phyloP scores from a whole-genome alignment of 1,284 basidiomycete species.

The Trametes versicolor region DNA sequence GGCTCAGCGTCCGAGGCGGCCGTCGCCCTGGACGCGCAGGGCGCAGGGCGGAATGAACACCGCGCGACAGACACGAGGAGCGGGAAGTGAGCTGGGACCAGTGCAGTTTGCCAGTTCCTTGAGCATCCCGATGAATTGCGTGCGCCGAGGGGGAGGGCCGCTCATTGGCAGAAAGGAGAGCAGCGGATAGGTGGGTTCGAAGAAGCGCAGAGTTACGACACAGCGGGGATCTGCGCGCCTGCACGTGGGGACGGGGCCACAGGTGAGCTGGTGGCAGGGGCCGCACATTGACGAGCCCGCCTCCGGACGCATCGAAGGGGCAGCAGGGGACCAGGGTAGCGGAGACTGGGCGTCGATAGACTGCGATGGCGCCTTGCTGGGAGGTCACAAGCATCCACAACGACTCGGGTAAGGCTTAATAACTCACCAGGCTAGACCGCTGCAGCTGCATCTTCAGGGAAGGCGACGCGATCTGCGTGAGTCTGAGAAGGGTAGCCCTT shows the following conservation, averaged over 20 bases:
- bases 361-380: constrained; percentile 22
- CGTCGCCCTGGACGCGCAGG: constrained; percentile 20
- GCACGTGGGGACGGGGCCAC: constrained; percentile 26
- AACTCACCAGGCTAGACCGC: constrained; percentile 32
- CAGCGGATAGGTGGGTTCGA: constrained; percentile 13
- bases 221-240: constrained; percentile 25
- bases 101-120: constrained; percentile 26
- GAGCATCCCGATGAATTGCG: constrained; percentile 18
- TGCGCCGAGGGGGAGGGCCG: constrained; percentile 15
- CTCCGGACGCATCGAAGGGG: constrained; percentile 26
- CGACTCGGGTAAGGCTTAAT: constrained; percentile 29
- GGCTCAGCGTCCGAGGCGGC: constrained; percentile 17
- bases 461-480: constrained; percentile 32
- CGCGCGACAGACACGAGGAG: constrained; percentile 32
- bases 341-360: constrained; percentile 29
- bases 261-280: constrained; percentile 14
- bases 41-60: constrained; percentile 27
- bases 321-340: constrained; percentile 27
- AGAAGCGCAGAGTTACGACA: constrained; percentile 26
- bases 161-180: constrained; percentile 20
- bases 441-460: constrained; percentile 25
- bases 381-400: constrained; percentile 33
- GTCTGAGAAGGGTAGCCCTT: constrained; percentile 21
- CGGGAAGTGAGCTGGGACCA: constrained; percentile 13
- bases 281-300: constrained; percentile 14